These are phyloP conservation scores for Ascosphaera aggregata DNA, from an alignment of 2,329 filamentous ascomycete species.

Conservation along the genomic window DNA sequence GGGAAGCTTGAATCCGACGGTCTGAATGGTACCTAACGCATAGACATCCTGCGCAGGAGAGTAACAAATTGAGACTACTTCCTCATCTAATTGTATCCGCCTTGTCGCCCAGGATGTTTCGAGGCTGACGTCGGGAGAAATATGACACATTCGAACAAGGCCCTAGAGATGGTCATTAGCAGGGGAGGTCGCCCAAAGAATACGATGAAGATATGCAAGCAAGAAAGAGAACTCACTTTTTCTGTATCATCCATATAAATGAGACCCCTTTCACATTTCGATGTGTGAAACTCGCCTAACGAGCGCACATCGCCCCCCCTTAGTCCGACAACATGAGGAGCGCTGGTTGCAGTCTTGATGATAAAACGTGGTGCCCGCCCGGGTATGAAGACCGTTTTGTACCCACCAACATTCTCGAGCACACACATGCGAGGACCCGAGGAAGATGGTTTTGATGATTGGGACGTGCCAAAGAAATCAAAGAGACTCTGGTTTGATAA, in stretches of 20 bases:
- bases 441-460: conserved; percentile 14
- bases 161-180: conserved; percentile 21
- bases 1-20: conserved; percentile 56
- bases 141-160: conserved; percentile 47
- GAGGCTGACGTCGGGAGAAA: conserved; percentile 44
- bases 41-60: conserved; percentile 55
- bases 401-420: conserved; percentile 38
- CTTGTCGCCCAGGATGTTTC: conserved; percentile 55
- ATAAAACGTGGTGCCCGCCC: conserved; percentile 62
- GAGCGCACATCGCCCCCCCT: conserved; percentile 44
- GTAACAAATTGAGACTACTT: conserved; percentile 51
- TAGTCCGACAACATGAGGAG: conserved; percentile 51
- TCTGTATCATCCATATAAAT: conserved; percentile 56
- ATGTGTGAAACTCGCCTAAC: conserved; percentile 54
- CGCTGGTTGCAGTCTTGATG: conserved; percentile 55
- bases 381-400: conserved; percentile 61
- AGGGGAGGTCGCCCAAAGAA: too few species aligned
- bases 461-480: conserved; percentile 8
- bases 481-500: conserved; percentile 37
- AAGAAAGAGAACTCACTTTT: conserved; percentile 14
- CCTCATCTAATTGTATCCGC: conserved; percentile 45
- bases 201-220: neutral
- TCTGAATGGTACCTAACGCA: conserved; percentile 45
- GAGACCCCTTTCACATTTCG: conserved; percentile 58
- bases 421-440: conserved; percentile 15